phyloP scores from a whole-genome alignment of 257 asterid species.

The Anisodus tanguticus region DNA sequence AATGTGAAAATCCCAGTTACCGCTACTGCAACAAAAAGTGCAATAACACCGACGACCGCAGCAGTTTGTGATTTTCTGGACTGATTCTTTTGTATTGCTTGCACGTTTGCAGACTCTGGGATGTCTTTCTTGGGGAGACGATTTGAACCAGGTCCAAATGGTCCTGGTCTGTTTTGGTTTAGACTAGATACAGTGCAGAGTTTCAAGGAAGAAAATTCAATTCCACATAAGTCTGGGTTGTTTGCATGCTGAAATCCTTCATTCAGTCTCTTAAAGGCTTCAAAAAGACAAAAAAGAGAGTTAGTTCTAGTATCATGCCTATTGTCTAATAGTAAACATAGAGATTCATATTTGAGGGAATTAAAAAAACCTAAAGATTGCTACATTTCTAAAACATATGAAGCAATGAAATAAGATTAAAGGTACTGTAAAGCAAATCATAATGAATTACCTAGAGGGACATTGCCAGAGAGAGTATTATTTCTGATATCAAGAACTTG shows the following conservation, averaged over 20 bases:
- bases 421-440: background rate
- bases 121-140: conserved; percentile 69
- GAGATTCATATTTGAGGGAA: background rate
- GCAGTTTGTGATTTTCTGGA: conserved; percentile 55
- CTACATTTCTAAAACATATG: background rate
- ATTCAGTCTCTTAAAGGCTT: conserved; percentile 78
- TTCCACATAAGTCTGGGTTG: conserved; percentile 78
- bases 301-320: background rate
- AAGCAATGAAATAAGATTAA: background rate
- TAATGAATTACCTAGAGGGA: conserved; percentile 69
- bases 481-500: conserved; percentile 78
- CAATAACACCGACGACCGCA: conserved; percentile 52
- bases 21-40: conserved; percentile 46
- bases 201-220: conserved; percentile 53
- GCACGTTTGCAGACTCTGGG: conserved; percentile 82
- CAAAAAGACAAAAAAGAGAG: conserved; percentile 28
- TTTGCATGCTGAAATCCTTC: conserved; percentile 83
- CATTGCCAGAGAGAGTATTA: conserved; percentile 86
- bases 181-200: conserved; percentile 55
- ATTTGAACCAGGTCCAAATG: conserved; percentile 59
- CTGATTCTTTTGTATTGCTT: conserved; percentile 39
- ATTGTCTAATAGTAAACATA: background rate
- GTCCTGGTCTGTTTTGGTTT: conserved; percentile 62
- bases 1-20: conserved; percentile 61
- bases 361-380: background rate